Base-by-base conservation (phyloP, 1,139 yeast species). In the Suhomyces coccinellae region DNA sequence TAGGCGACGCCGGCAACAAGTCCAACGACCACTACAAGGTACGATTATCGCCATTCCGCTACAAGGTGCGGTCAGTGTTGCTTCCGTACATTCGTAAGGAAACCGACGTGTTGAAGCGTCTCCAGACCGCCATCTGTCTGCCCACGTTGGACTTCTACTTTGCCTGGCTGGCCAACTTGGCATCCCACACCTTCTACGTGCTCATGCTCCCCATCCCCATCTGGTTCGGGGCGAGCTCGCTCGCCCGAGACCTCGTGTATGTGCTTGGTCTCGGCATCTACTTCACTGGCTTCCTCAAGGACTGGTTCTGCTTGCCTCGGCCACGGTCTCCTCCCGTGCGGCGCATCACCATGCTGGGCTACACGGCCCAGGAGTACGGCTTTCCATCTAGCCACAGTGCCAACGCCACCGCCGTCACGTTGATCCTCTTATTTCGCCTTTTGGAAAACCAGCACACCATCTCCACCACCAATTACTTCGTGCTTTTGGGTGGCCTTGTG, bases 301-400 rank as follows among this genome's bases (percentile, higher is more conserved):
- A 93, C 63, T 83, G 75, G 55, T 73, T 90, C 57, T 93, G 98
- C 62, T 71, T 93, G 43, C 99, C 99, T 12, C 73, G 99, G 50
- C 99, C 99, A 2, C 68, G 83, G 49, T 85, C 96, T 2, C 99
- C 99, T 1, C 99, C 99, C 0, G 67, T 91, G 41, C 89, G 86
- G 61, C 75, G 99, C 55, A 83, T 93, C 55, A 90, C 98, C 26
- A 80, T 91, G 83, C 83, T 91, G 48, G 84, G 87, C 20, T 87
- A 88, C 54, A 95, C 98, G 0, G 82, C 96, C 1, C 82, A 85
- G 57, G 99, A 93, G 62, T 93, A 91, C 63, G 99, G 99, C 4
- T 90, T 91, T 57, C 99, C 99, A 0, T 82, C 90, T 38, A 85
- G 96, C 10, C 99, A 93, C 62, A 78, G 95, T 26, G 96, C 97